Conservation (phyloP, 2,329 filamentous ascomycete species). For the Colletotrichum zoysiae region DNA sequence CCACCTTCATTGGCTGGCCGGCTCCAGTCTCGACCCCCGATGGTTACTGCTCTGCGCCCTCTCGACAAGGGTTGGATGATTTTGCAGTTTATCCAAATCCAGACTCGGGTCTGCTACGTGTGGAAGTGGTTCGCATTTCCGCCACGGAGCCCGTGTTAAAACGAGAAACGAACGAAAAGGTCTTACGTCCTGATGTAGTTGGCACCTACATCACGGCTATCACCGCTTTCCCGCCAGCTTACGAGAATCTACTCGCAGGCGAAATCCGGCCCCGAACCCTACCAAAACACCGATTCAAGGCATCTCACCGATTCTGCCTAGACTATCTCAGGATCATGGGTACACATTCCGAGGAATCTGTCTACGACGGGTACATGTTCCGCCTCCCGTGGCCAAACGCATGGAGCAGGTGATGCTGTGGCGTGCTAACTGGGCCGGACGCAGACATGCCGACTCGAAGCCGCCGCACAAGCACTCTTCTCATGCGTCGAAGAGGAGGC, state of each 20-base stretch:
- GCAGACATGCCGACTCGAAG: not conserved
- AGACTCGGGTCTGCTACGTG: not conserved
- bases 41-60: not conserved
- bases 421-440: not conserved
- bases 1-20: not conserved
- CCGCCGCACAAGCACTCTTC: constrained; percentile 2
- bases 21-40: not conserved
- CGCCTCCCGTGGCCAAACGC: not conserved
- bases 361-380: constrained; percentile 2
- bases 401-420: too few relatives aligned
- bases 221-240: not conserved
- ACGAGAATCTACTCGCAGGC: not conserved
- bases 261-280: not conserved
- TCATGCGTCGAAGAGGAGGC: not conserved
- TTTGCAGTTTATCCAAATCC: not conserved
- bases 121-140: not conserved
- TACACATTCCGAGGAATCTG: not conserved
- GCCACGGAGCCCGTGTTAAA: not conserved
- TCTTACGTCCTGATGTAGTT: not conserved
- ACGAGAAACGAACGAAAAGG: not conserved
- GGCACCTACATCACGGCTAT: not conserved
- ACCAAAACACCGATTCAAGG: not conserved
- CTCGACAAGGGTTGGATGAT: not conserved
- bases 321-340: not conserved
- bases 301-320: not conserved